Evolutionary conservation across 78 protist species (phyloP), one percentile per base, ranked within the genome.

Genomic region (Tieghemostelium lacteum): DNA sequence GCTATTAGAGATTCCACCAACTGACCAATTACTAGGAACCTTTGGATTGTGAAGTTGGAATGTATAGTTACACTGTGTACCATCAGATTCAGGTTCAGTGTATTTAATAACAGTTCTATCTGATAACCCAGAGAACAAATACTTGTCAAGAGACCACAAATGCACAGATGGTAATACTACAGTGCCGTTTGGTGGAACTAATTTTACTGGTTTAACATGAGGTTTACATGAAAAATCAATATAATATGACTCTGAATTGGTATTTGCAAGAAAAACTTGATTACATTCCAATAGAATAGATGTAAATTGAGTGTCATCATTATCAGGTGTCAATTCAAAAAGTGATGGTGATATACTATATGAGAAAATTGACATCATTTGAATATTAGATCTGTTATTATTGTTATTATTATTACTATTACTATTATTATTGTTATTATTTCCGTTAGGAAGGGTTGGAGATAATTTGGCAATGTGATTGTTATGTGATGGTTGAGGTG

Each of bases 271-370:
- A 34, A 49, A 77, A 28, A 54, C 33, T 36, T 65, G 22, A 14
- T 34, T 31, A 37, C 40, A 34, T 36, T 77, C 31, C 19, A 63
- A 63, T 26, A 45, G 65, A n/a, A 63, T 65, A 0, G 88, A 64
- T 0, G 88, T 42, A 20, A 77, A 49, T 17, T n/a, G n/a, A 20
- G 61, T 75, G 1, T 63, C 73, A 19, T 40, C 60, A 22, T 0
- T 19, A 6, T 49, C 36, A 8, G 88, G 88, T 24, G 52, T 65
- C 45, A 77, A 22, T 14, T 73, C 75, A 67, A 54, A 63, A 20
- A 65, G 66, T 54, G 73, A 65, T 16, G 88, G 88, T 16, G 73
- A 77, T 4, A 77, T 77, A 37, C 69, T 19, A 37, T 65, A 77
- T 19, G 76, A 66, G 4, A 50, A 52, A 26, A 77, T 65, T 4